These are phyloP conservation scores for Candida ortonii DNA, from an alignment of 805 yeast species.

Conservation along the genomic window DNA sequence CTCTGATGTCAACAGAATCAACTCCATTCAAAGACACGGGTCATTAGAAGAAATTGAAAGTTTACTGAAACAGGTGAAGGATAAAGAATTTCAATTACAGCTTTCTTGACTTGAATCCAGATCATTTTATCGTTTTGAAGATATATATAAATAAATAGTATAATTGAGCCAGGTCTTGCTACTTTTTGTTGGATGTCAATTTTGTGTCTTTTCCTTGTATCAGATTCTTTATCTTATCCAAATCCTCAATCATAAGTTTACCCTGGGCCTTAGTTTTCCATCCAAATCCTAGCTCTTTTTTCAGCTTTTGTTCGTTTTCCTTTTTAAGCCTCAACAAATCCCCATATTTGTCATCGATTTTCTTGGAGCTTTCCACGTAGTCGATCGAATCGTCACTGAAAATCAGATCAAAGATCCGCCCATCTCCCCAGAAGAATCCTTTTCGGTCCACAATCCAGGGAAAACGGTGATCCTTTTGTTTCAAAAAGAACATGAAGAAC, in stretches of 20 bases:
- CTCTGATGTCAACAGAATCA: background rate
- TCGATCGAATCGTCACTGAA: slow-evolving; percentile 78
- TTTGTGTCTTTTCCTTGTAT: slow-evolving; percentile 9
- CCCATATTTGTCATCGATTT: slow-evolving; percentile 30
- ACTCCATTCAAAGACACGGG: background rate
- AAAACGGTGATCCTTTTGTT: slow-evolving; percentile 50
- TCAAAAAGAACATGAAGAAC: slow-evolving; percentile 69
- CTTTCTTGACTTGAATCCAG: too few species aligned
- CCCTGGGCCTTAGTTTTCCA: slow-evolving; percentile 54
- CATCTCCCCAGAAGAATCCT: slow-evolving; percentile 93
- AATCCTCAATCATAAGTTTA: slow-evolving; percentile 42
- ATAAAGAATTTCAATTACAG: too few species aligned
- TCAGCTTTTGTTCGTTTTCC: slow-evolving; percentile 47
- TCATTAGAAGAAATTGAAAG: too few species aligned
- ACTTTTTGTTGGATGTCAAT: slow-evolving; percentile 2
- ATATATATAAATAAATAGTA: slow-evolving; percentile 1
- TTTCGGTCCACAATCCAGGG: slow-evolving; percentile 82
- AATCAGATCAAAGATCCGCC: slow-evolving; percentile 76
- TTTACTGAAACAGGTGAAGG: too few species aligned
- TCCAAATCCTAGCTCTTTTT: slow-evolving; percentile 55
- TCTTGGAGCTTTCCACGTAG: slow-evolving; percentile 57
- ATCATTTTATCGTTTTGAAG: too few species aligned
- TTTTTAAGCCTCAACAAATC: slow-evolving; percentile 38
- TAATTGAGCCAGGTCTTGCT: background rate
- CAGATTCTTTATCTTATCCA: slow-evolving; percentile 28